Evolutionary conservation across 164 flowering plant genomes (phyloP), one percentile per base, ranked within the genome.

Genomic region (Saururus chinensis): DNA sequence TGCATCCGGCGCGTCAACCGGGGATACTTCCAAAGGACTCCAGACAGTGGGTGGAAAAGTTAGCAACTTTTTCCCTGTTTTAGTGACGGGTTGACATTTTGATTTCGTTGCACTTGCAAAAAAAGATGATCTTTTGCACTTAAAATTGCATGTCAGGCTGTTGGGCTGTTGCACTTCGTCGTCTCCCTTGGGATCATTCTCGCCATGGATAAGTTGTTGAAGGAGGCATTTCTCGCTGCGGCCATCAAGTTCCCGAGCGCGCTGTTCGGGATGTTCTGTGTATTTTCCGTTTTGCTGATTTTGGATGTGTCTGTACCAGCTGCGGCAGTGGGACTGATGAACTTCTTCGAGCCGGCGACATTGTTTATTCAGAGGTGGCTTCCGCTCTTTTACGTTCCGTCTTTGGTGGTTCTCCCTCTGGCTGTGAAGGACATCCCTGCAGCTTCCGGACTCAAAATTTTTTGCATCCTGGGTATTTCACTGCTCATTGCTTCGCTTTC

Each of bases 171-270:
- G 70, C 98, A 92, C 80, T 74, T 92, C 77, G 68, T 80, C 21
- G 80, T 86, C 9, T 88, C 98, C 4, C 85, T 92, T 16, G 96
- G 97, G 70, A 70, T 88, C n/a, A 74, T 92, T 25, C 74, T 89
- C n/a, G 90, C 92, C 1, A 76, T 76, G 86, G 98, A 92, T 63
- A 86, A 89, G 63, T 64, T 78, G 41, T 72, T 92, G 76, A 88
- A 92, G 71, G 56, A 68, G 77, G 92, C 82, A 5, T 92, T 92
- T 75, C 79, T 80, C 7, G 81, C 83, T 0, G 92, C 88, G 19
- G 78, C 98, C 1, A 89, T 89, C 54, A 87, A 92, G 79, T 92
- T 92, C 71, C 98, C 98, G 0, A 89, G 98, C 64, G 93, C 96
- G 11, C 70, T 89, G 20, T 89, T 92, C 66, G 98, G 98, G 63